Conservation (phyloP, 306 rosid genomes). For the Vicia sativa region DNA sequence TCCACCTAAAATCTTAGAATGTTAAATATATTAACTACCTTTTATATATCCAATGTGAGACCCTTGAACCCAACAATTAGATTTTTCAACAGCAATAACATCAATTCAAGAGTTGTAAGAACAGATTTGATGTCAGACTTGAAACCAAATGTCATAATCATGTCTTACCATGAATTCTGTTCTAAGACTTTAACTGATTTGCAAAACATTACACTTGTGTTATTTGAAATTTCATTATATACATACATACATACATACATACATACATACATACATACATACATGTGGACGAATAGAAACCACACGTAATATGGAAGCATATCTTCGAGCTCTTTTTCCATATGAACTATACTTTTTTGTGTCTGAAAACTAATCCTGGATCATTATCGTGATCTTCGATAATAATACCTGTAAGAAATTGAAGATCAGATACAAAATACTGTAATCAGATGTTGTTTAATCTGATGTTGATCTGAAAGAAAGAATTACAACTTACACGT, state of each 20-base stretch:
- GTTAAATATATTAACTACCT: no score
- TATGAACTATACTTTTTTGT: constrained; percentile 21
- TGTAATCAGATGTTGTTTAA: constrained; percentile 1
- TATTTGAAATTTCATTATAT: not conserved
- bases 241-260: constrained; percentile 7
- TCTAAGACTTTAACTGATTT: not conserved
- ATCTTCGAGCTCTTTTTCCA: not conserved
- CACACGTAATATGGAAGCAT: not conserved
- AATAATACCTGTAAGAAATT: constrained; percentile 70
- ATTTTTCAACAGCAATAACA: not conserved
- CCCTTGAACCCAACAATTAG: not conserved
- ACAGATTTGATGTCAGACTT: not conserved
- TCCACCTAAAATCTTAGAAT: no score
- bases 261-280: constrained; percentile 12
- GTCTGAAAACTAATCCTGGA: constrained; percentile 16
- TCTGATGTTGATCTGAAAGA: not conserved
- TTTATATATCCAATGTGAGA: no score
- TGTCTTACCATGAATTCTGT: constrained; percentile 10
- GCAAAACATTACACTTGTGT: not conserved
- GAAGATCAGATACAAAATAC: constrained; percentile 1
- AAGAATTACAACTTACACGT: constrained; percentile 60
- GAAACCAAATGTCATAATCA: not conserved
- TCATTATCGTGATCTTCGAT: constrained; percentile 50
- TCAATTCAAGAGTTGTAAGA: not conserved
- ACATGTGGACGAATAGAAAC: not conserved